Conservation (phyloP, 495 filamentous ascomycete species). For the Aspergillus haitiensis region DNA sequence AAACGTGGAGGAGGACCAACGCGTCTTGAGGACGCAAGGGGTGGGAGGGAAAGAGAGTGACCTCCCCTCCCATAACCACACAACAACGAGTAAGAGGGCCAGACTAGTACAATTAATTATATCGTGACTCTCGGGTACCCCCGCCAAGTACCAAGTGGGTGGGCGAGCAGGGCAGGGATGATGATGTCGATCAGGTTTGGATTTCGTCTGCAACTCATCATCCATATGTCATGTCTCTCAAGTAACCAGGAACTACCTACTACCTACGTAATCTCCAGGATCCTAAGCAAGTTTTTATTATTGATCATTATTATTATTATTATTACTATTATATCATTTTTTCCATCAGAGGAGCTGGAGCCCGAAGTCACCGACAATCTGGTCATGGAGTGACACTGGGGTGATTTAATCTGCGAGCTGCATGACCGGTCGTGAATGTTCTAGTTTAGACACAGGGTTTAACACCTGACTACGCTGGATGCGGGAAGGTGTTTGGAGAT, state of each 20-base stretch:
- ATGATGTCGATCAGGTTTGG: constrained; percentile 8
- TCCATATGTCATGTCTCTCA: no score
- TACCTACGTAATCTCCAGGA: no score
- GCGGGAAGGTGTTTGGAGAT: neutral
- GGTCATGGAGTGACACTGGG: no score
- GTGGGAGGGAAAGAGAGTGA: neutral
- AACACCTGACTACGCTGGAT: constrained; percentile 3
- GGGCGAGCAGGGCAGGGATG: neutral
- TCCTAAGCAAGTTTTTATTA: no score
- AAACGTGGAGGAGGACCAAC: constrained; percentile 19
- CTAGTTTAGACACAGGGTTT: neutral
- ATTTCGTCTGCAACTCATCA: neutral
- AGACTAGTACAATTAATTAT: no score
- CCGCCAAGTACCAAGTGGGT: neutral
- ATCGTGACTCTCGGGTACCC: no score
- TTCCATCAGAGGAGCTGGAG: no score
- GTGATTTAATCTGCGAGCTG: neutral
- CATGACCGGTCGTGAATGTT: constrained; percentile 1
- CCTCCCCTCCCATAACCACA: no score
- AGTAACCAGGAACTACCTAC: no score
- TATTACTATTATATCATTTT: no score
- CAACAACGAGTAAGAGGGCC: constrained; percentile 1
- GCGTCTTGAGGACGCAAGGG: constrained; percentile 19
- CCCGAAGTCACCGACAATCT: no score
- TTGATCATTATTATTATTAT: no score